Percentiles rank a stretch among this genome's conserved stretches.
Evolutionary conservation across 495 filamentous ascomycete genomes (phyloP).

Genomic region (Tuber indicum): DNA sequence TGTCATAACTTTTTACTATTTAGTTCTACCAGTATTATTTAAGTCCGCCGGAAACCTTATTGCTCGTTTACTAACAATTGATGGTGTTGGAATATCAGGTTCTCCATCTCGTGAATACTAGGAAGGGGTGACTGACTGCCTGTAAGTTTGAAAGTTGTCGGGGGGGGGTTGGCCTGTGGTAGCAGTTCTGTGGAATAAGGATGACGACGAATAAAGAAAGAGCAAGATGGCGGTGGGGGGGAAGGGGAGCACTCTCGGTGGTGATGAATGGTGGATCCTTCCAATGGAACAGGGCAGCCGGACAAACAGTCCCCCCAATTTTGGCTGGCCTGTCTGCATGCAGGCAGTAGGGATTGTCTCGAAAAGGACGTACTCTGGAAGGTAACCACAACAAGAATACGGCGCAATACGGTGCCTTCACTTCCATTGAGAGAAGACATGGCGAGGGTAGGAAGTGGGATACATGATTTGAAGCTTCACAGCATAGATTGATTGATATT

Average conservation of each 20-base stretch:
- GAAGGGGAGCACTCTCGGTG: constrained; percentile 1
- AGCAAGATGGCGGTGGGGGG: not conserved
- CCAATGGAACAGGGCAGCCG: constrained; percentile 25
- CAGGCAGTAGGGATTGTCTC: constrained; percentile 39
- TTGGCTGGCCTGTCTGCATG: constrained; percentile 29
- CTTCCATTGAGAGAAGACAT: not conserved
- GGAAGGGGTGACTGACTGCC: not conserved
- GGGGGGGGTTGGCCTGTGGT: not conserved
- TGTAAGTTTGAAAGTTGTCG: not conserved
- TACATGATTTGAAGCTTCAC: not conserved
- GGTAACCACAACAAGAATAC: constrained; percentile 2
- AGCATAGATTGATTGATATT: not conserved
- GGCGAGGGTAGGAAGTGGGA: not conserved
- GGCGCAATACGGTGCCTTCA: not conserved
- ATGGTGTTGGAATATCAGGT: not conserved
- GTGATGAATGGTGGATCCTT: constrained; percentile 14
- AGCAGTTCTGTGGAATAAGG: not conserved
- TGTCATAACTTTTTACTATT: not conserved
- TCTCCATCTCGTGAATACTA: not conserved
- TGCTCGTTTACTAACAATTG: not conserved
- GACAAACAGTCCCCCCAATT: constrained; percentile 33
- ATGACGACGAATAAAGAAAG: not conserved
- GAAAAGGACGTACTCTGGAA: not conserved
- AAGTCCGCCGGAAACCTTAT: not conserved
- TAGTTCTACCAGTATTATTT: not conserved